These are phyloP conservation scores for Rhazya stricta DNA, from an alignment of 257 asterid genomes.

Conservation along the genomic window DNA sequence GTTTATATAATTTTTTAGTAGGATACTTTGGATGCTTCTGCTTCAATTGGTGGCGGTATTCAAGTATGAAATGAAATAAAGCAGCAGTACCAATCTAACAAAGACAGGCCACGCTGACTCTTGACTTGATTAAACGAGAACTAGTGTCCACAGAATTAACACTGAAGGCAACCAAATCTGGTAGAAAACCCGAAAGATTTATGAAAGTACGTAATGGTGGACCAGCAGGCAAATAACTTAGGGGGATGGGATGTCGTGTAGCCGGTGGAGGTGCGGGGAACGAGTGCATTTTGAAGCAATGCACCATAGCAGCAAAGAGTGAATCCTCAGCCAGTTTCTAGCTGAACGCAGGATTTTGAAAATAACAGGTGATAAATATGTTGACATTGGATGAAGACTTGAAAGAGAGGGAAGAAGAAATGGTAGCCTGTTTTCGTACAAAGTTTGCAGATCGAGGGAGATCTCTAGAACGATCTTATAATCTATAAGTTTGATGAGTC, in stretches of 20 bases:
- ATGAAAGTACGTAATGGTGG: neutral
- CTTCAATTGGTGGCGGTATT: neutral
- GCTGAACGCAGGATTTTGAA: neutral
- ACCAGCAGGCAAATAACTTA: neutral
- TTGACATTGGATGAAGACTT: neutral
- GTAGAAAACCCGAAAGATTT: neutral
- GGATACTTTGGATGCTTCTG: neutral
- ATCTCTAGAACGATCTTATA: neutral
- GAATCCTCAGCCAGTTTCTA: neutral
- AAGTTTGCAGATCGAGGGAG: neutral
- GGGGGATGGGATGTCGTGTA: neutral
- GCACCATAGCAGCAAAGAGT: neutral
- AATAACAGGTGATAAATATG: neutral
- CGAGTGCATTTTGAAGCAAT: neutral
- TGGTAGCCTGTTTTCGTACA: neutral
- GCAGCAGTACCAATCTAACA: neutral
- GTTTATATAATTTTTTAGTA: too few relatives aligned
- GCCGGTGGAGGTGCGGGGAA: neutral
- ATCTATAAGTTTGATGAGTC: conserved; percentile 9
- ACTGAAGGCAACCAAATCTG: neutral
- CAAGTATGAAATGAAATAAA: neutral
- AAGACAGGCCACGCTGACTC: neutral
- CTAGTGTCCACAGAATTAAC: neutral
- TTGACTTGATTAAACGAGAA: neutral
- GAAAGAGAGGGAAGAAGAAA: neutral